Conservation (phyloP, 1,139 yeast species). For the Magnusiomyces ingens region DNA sequence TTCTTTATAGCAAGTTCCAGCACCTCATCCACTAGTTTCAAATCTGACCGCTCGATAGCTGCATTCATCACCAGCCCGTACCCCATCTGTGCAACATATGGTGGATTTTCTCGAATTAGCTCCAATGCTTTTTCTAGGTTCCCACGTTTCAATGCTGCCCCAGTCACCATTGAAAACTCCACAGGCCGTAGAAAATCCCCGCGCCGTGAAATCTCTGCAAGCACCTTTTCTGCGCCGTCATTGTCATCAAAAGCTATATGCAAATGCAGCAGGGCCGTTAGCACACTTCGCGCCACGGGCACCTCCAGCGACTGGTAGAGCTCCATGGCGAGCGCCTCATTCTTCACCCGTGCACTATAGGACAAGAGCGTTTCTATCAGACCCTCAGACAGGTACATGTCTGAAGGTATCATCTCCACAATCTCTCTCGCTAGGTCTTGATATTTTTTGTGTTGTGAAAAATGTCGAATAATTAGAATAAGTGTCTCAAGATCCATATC, state of each 20-base stretch:
- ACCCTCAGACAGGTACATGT: constrained; percentile 21
- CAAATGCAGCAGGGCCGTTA: constrained; percentile 37
- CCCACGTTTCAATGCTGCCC: constrained; percentile 18
- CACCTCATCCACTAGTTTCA: constrained; percentile 14
- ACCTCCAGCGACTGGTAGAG: constrained; percentile 20
- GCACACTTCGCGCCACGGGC: constrained; percentile 23
- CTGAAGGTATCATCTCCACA: constrained; percentile 25
- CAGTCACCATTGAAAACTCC: constrained; percentile 22
- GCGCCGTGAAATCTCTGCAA: constrained; percentile 28
- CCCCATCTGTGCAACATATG: constrained; percentile 12
- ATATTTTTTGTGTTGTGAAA: constrained; percentile 21
- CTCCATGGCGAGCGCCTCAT: constrained; percentile 21
- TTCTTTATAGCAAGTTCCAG: constrained; percentile 11
- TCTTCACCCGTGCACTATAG: constrained; percentile 21
- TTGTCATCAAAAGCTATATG: constrained; percentile 38
- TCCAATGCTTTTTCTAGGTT: constrained; percentile 14
- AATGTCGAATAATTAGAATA: constrained; percentile 20
- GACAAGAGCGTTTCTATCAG: constrained; percentile 25
- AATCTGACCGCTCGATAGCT: constrained; percentile 15
- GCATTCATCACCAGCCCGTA: constrained; percentile 12
- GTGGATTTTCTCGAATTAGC: constrained; percentile 13
- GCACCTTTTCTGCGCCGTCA: constrained; percentile 37
- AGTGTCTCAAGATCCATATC: constrained; percentile 16
- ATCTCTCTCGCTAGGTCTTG: constrained; percentile 21
- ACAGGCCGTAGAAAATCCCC: constrained; percentile 17